Conservation (phyloP, 1,284 basidiomycete species). For the Malassezia brasiliensis region DNA sequence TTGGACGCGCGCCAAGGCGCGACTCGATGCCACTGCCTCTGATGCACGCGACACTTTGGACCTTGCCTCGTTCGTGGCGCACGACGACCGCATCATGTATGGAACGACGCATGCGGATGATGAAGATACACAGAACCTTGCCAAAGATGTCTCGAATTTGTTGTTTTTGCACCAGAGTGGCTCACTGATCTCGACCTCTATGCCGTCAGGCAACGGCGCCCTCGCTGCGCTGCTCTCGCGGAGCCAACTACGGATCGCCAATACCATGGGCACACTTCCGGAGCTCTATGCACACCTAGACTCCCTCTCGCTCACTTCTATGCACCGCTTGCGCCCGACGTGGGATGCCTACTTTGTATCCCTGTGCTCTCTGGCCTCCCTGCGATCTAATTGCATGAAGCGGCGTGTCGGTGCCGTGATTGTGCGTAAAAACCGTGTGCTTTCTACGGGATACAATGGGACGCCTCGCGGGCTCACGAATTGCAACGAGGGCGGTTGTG, state of each 20-base stretch:
- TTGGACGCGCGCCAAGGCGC: conserved; percentile 20
- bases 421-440: conserved; percentile 68
- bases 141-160: conserved; percentile 6
- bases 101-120: conserved; percentile 3
- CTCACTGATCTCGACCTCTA: conserved; percentile 13
- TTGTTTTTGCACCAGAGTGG: conserved; percentile 4
- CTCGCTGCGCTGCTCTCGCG: conserved; percentile 21
- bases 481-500: conserved; percentile 47
- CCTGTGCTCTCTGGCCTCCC: conserved; percentile 41
- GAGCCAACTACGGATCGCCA: conserved; percentile 61
- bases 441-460: conserved; percentile 98
- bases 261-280: conserved; percentile 57
- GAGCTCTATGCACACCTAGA: conserved; percentile 61
- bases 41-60: neutral
- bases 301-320: conserved; percentile 61
- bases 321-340: conserved; percentile 61
- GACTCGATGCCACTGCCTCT: conserved; percentile 9
- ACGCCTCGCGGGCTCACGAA: conserved; percentile 71
- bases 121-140: neutral
- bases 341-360: conserved; percentile 48
- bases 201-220: conserved; percentile 4
- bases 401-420: conserved; percentile 85
- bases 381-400: conserved; percentile 63
- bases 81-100: conserved; percentile 35
- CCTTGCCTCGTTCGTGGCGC: conserved; percentile 36